Evolutionary conservation across 495 filamentous ascomycete species (phyloP).

Genomic region (Xylaria venustula): DNA sequence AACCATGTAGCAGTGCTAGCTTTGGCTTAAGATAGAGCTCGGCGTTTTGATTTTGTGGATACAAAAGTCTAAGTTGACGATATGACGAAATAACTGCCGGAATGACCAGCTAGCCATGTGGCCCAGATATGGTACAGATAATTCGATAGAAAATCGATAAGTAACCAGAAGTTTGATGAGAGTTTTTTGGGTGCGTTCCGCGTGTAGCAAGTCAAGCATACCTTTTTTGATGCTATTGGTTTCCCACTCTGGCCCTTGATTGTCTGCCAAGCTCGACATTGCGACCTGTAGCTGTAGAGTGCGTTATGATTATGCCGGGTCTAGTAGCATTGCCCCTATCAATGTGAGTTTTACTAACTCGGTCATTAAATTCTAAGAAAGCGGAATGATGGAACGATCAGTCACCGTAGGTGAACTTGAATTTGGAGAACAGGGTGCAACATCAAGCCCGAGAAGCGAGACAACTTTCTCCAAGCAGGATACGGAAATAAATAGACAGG

Average conservation of each 20-base stretch:
- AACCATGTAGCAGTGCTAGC: slow-evolving; percentile 12
- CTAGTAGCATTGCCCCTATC: too few species aligned
- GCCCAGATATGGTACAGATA: slow-evolving; percentile 13
- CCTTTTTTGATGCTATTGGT: not conserved
- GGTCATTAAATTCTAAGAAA: too few species aligned
- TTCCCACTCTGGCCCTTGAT: too few species aligned
- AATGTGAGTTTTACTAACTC: too few species aligned
- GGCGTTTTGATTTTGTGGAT: slow-evolving; percentile 28
- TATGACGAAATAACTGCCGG: slow-evolving; percentile 17
- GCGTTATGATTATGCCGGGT: too few species aligned
- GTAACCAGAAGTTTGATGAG: not conserved
- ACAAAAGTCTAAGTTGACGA: slow-evolving; percentile 23
- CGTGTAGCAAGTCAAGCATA: not conserved
- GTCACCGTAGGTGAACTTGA: too few species aligned
- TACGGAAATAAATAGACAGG: not conserved
- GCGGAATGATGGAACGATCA: too few species aligned
- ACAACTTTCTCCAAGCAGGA: not conserved
- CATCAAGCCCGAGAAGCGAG: not conserved
- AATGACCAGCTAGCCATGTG: slow-evolving; percentile 6
- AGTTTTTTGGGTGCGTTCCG: not conserved
- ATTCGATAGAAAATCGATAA: slow-evolving; percentile 20
- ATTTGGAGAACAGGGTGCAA: too few species aligned
- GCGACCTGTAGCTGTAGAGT: too few species aligned
- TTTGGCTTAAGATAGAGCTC: slow-evolving; percentile 25
- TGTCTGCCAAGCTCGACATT: too few species aligned